These are phyloP conservation scores for Amaranthus tricolor DNA, from an alignment of 179 eudicot species.

Conservation along the genomic window DNA sequence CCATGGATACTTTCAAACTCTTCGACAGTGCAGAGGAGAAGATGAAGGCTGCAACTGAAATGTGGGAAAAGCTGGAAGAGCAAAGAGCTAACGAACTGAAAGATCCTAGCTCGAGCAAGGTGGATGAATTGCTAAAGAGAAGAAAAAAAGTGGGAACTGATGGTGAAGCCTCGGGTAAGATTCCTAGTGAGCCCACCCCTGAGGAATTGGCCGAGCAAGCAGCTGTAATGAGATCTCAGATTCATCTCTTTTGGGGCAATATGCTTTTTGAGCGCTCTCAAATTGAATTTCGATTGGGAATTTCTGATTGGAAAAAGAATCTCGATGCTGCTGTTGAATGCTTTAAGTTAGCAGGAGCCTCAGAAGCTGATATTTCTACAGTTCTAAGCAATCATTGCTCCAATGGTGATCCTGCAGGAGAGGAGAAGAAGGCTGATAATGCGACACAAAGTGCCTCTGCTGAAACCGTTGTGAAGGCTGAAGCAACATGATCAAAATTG, in stretches of 20 bases:
- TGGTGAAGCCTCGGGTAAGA: constrained; percentile 42
- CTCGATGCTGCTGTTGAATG: constrained; percentile 75
- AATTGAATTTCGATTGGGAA: constrained; percentile 67
- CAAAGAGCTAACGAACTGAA: constrained; percentile 75
- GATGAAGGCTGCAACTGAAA: constrained; percentile 82
- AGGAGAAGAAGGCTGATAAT: constrained; percentile 47
- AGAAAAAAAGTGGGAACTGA: constrained; percentile 60
- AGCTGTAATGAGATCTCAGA: constrained; percentile 85
- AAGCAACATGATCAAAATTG: constrained; percentile 18
- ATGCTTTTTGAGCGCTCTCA: constrained; percentile 93
- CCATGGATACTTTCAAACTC: constrained; percentile 59
- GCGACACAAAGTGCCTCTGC: constrained; percentile 16
- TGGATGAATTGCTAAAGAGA: constrained; percentile 61
- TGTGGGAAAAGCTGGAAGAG: constrained; percentile 94
- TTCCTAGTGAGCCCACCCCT: constrained; percentile 59
- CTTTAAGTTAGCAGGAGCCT: constrained; percentile 92
- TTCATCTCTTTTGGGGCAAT: constrained; percentile 96
- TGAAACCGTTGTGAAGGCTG: constrained; percentile 25
- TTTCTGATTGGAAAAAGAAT: constrained; percentile 60
- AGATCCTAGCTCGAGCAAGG: constrained; percentile 59
- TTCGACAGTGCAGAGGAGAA: constrained; percentile 80
- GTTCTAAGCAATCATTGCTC: constrained; percentile 86
- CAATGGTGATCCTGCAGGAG: constrained; percentile 39
- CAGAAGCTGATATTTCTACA: constrained; percentile 73
- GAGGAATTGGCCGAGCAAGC: constrained; percentile 94